Evolutionary conservation across 345 rosid genomes (phyloP).

Genomic region (Brassica rapa): DNA sequence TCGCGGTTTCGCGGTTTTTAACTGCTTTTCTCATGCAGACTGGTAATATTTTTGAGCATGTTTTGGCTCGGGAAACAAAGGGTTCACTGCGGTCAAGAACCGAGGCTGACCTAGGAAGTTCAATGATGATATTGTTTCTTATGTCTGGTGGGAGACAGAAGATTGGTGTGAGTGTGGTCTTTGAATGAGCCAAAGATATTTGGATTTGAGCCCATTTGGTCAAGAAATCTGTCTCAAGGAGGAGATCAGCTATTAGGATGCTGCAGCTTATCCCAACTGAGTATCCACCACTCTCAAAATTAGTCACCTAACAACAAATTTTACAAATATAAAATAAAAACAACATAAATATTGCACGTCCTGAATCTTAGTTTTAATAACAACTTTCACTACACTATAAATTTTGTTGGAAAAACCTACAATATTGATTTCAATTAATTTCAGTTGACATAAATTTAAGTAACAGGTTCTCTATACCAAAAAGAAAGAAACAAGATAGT

Average conservation of each 20-base stretch:
- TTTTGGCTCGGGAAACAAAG: slow-evolving; percentile 39
- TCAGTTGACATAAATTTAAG: neutral
- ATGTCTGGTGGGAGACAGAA: slow-evolving; percentile 58
- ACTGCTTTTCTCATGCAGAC: slow-evolving; percentile 43
- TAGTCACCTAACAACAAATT: slow-evolving; percentile 56
- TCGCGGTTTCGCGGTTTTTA: slow-evolving; percentile 29
- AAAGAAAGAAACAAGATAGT: too few species aligned
- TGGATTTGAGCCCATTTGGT: slow-evolving; percentile 64
- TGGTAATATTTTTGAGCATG: slow-evolving; percentile 32
- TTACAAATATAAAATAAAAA: neutral
- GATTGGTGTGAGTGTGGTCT: slow-evolving; percentile 41
- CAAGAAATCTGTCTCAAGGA: slow-evolving; percentile 50
- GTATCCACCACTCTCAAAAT: slow-evolving; percentile 85
- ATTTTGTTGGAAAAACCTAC: neutral
- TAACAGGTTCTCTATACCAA: too few species aligned
- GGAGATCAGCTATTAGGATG: slow-evolving; percentile 59
- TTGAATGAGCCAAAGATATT: slow-evolving; percentile 23
- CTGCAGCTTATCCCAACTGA: slow-evolving; percentile 85
- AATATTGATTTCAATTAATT: neutral
- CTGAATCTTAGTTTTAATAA: neutral
- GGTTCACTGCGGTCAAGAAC: slow-evolving; percentile 40
- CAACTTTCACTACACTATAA: too few species aligned
- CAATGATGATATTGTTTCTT: neutral
- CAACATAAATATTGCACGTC: neutral
- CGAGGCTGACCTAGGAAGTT: slow-evolving; percentile 35